A percentile compares a stretch with the other conserved stretches of the same genome.
Conservation (phyloP, 2,329 filamentous ascomycete genomes). For the Botrytis hyacinthi region DNA sequence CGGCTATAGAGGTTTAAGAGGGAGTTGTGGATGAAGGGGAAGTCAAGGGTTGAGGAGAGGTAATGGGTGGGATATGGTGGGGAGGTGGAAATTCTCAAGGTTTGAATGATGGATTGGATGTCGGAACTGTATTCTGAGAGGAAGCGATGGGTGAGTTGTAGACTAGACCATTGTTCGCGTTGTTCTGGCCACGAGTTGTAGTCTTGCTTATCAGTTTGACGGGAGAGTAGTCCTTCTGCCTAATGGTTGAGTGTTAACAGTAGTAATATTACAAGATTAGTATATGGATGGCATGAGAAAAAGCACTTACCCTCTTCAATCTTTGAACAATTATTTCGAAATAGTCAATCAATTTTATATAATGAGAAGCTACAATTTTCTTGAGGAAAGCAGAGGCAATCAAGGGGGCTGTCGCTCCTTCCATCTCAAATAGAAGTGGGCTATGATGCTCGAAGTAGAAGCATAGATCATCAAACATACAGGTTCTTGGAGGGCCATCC, state of each 20-base stretch:
- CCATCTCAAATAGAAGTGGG: not conserved
- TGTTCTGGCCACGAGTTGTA: not conserved
- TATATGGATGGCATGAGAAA: too few species aligned
- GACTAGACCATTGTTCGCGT: not conserved
- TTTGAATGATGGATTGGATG: constrained; percentile 1
- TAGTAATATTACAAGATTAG: too few species aligned
- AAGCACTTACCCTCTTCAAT: not conserved
- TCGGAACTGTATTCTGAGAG: constrained; percentile 9
- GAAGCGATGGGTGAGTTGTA: not conserved
- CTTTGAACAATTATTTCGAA: constrained; percentile 5
- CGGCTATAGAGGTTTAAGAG: not conserved
- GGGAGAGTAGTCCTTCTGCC: not conserved
- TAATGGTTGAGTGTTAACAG: not conserved
- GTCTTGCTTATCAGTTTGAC: not conserved
- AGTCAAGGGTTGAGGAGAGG: not conserved
- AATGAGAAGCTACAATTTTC: constrained; percentile 21
- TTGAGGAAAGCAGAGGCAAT: constrained; percentile 15
- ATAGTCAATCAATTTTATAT: constrained; percentile 23
- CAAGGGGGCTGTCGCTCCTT: not conserved
- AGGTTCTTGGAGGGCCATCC: constrained; percentile 19
- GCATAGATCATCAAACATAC: constrained; percentile 22
- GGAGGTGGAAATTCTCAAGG: not conserved
- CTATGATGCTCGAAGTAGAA: constrained; percentile 22
- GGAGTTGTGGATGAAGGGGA: not conserved
- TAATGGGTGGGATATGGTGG: not conserved